Evolutionary conservation across 2,329 filamentous ascomycete genomes (phyloP), one percentile per base, ranked within the genome.

Genomic region (Pleoardoris graminearum): DNA sequence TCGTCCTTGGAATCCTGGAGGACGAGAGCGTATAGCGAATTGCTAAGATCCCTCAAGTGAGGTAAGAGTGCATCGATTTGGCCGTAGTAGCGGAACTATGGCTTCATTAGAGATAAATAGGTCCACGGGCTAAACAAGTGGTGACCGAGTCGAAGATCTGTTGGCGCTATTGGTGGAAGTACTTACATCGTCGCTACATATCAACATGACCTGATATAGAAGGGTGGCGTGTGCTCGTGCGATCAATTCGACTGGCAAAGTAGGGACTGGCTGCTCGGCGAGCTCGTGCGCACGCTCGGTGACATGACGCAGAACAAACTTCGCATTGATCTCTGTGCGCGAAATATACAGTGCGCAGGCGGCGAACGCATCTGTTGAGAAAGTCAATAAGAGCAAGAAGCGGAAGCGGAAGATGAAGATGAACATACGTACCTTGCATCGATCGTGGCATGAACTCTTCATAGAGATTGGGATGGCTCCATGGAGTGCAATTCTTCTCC

Each of bases 381-480:
- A 30, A 16, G 38, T 25, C 22, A 47, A 27, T 7, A 8, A 27
- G 8, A 1, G 11, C 22, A 33, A 12, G 12, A 14, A 7, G 4
- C 8, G 17, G 25, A 29, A 1, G n/a, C n/a, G n/a, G n/a, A n/a
- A 25, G 27, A 33, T 16, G 7, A 16, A 22, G 7, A 25, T 16
- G 19, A 2, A 10, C 12, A 17, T n/a, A 53, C 46, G 16, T 59
- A 77, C 79, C 80, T 72, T 83, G 77, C 60, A 85, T 77, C 0
- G 66, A 72, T 25, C 68, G 68, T 1, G 82, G 82, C 80, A 84
- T 82, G 7, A 63, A 50, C 2, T 79, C 73, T n/a, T 70, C 70
- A 53, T 82, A 84, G 0, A 85, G 69, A n/a, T 71, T 63, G 0
- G 72, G 70, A 55, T 85, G 82, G 25, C 73, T 77, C 82, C 82